Percentiles rank a stretch among this genome's conserved stretches.
These are phyloP conservation scores for Botryotinia convoluta DNA, from an alignment of 2,329 filamentous ascomycete genomes.

Conservation along the genomic window DNA sequence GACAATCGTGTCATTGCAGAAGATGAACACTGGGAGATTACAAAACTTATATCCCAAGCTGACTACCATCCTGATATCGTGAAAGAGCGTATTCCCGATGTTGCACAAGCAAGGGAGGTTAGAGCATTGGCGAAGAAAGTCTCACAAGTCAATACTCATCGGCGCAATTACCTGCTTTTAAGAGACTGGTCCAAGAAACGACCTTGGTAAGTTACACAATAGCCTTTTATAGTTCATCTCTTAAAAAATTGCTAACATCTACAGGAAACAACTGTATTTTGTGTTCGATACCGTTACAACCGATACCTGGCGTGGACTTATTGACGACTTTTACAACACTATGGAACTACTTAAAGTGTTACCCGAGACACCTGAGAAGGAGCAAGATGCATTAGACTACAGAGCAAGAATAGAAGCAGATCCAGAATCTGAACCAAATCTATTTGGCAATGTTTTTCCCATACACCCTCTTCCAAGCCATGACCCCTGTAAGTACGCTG, in stretches of 20 bases:
- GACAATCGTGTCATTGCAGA: slow-evolving; percentile 22
- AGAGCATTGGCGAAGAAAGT: slow-evolving; percentile 17
- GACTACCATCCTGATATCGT: neutral
- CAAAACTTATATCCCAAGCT: neutral
- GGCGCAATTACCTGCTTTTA: slow-evolving; percentile 25
- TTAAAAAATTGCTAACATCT: neutral
- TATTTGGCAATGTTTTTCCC: slow-evolving; percentile 7
- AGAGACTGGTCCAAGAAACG: slow-evolving; percentile 27
- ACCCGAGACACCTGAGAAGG: neutral
- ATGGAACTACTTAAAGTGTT: slow-evolving; percentile 4
- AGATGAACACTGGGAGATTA: slow-evolving; percentile 22
- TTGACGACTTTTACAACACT: slow-evolving; percentile 19
- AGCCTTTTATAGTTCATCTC: neutral
- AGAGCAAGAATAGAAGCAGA: neutral
- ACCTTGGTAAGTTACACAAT: slow-evolving; percentile 23
- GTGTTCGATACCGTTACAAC: slow-evolving; percentile 23
- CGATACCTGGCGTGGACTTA: slow-evolving; percentile 2
- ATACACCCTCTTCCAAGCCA: slow-evolving; percentile 13
- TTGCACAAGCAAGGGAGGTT: neutral
- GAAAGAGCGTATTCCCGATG: neutral
- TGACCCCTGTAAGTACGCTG: neutral
- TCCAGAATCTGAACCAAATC: slow-evolving; percentile 6
- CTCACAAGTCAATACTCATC: slow-evolving; percentile 20
- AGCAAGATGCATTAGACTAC: neutral
- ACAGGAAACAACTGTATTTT: slow-evolving; percentile 26